Evolutionary conservation across 805 yeast genomes (phyloP), one percentile per base, ranked within the genome.

Genomic region (Candida multigemmis): DNA sequence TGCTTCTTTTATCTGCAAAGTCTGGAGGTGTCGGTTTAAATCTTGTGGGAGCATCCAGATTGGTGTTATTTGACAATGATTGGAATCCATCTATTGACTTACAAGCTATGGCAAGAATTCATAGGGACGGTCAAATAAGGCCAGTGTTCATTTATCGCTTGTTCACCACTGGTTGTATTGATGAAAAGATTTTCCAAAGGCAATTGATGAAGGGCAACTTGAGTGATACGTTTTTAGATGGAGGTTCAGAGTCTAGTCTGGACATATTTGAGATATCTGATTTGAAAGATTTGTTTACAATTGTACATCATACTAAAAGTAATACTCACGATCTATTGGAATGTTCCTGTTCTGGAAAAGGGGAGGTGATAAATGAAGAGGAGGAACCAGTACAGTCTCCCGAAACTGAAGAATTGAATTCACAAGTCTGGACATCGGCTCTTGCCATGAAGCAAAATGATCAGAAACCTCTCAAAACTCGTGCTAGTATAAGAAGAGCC

Each of bases 1-100:
- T 77, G 0, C 85, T 91, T 38, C 53, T 91, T 8, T 52, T 91
- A 8, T 83, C 95, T 3, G 80, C 96, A 0, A 84, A 86, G 48
- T 77, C 94, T 4, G 98, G 98, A 3, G 98, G 98, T 0, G 77
- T 81, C 33, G 98, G 98, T 0, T 60, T 91, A 22, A 91, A 91
- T 44, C 58, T 91, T 18, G 69, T 83, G 18, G 98, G 97, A 0
- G 98, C 94, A 0, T 83, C 94, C 1, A 56, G 97, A 15, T 55
- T 91, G 21, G 66, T 91, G 4, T 55, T 91, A 13, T 80, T 83
- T 44, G 98, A 91, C 47, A 84, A 91, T 37, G 97, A 91, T 45
- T 91, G 98, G 98, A 91, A 91, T 37, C 98, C 98, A 0, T 74
- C 96, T 0, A 67, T 78, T 8, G 98, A 91, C 45, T 50, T 81